Percentiles rank a stretch among this genome's conserved stretches.
Conservation (phyloP, 495 filamentous ascomycete species). For the Daldinia childiae region DNA sequence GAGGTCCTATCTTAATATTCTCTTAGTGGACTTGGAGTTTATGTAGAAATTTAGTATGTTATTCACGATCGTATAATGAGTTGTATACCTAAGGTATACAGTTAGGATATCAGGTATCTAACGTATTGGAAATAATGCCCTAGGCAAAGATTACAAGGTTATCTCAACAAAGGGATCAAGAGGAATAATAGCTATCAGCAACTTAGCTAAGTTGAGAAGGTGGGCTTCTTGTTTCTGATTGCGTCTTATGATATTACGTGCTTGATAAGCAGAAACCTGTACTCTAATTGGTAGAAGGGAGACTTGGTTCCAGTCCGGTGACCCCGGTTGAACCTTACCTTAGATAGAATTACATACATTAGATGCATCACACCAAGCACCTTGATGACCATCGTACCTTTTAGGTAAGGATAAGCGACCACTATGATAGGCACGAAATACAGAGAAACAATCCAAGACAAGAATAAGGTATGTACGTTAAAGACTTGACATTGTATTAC, state of each 20-base stretch:
- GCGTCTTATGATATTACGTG: slow-evolving; percentile 25
- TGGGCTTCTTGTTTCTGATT: slow-evolving; percentile 23
- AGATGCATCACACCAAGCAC: neutral
- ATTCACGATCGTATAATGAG: too few relatives aligned
- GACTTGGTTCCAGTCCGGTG: neutral
- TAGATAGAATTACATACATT: neutral
- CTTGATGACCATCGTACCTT: neutral
- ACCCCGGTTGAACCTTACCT: neutral
- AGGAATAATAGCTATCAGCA: slow-evolving; percentile 6
- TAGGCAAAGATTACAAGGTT: neutral
- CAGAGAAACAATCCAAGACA: neutral
- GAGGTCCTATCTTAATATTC: neutral
- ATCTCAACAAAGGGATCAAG: neutral
- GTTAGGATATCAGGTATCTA: too few relatives aligned
- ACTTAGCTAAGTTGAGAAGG: slow-evolving; percentile 31
- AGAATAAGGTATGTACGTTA: slow-evolving; percentile 26
- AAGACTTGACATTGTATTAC: slow-evolving; percentile 45
- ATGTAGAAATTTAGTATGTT: too few relatives aligned
- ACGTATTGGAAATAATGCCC: too few relatives aligned
- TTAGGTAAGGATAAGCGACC: neutral
- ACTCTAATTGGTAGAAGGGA: slow-evolving; percentile 18
- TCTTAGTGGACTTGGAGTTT: too few relatives aligned
- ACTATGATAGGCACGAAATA: too few relatives aligned
- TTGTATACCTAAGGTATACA: too few relatives aligned
- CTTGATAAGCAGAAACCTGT: slow-evolving; percentile 20